phyloP scores from a whole-genome alignment of 1,139 yeast genomes.

The Protomyces inundatus region DNA sequence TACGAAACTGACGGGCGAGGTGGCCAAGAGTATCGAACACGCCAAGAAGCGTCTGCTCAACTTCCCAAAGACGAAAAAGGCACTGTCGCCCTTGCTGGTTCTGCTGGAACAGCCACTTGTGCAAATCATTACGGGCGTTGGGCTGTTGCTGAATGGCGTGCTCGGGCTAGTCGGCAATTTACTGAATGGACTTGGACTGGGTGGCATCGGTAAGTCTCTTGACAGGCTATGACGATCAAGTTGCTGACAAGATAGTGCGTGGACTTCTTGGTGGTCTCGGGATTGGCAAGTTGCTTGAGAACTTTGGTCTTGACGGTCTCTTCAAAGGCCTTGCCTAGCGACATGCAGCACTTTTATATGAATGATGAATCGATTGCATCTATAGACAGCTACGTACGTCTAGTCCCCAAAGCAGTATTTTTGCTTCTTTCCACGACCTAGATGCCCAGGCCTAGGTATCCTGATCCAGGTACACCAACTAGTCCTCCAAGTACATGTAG shows the following conservation, averaged over 20 bases:
- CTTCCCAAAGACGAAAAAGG: background rate
- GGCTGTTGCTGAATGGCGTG: background rate
- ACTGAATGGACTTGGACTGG: background rate
- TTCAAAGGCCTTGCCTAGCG: background rate
- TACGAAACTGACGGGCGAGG: background rate
- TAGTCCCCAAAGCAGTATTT: no score
- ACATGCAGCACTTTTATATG: background rate
- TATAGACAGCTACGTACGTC: no score
- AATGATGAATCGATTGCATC: no score
- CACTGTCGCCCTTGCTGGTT: background rate
- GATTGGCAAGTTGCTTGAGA: background rate
- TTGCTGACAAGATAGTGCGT: background rate
- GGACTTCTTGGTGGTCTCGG: background rate
- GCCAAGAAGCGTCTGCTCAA: background rate
- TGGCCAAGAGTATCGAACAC: background rate
- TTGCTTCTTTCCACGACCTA: no score
- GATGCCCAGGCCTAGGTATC: no score
- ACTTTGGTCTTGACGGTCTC: background rate
- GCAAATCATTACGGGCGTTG: background rate
- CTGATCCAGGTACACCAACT: no score
- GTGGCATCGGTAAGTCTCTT: background rate
- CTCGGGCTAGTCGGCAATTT: background rate
- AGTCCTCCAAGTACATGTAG: no score
- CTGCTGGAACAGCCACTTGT: background rate
- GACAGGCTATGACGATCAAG: background rate